Evolutionary conservation across 768 basidiomycete genomes (phyloP), one percentile per base, ranked within the genome.

Genomic region (Daedaleopsis nitida): DNA sequence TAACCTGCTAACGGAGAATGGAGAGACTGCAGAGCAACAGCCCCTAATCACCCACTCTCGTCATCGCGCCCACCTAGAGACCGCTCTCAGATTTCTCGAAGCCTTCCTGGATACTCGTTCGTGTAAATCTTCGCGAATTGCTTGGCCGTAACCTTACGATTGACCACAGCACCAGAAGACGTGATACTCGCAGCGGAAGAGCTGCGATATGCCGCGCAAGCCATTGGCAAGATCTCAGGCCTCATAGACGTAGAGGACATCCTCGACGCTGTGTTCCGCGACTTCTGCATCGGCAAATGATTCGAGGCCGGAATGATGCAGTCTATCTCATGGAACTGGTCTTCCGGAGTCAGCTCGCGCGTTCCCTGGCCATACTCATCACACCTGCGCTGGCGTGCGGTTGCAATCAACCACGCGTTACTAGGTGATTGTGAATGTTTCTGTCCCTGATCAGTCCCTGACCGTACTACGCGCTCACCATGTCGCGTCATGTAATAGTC

Each of bases 261-360:
- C 9, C 73, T 96, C 21, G 92, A 94, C 59, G 83, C 83, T 19
- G 82, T 96, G 24, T 96, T 96, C 70, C 79, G 81, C 37, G 89
- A 91, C 53, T 96, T 96, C 73, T 96, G 94, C 69, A 92, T 96
- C 54, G 94, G 94, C 39, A 93, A 95, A 76, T 92, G 39, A 42
- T 5, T 32, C 27, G 27, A 32, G 27, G 27, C 27, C 7, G 7
- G 27, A 32, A 32, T 32, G 27, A 32, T 32, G 27, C 27, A 32
- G 7, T 7, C 4, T 32, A 3, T 32, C 27, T 32, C 27, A 7
- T 32, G 27, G 27, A 32, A 3, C 27, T 32, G 27, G 27, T 32
- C 3, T n/a, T n/a, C n/a, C n/a, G n/a, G n/a, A n/a, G n/a, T n/a
- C n/a, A n/a, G n/a, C n/a, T n/a, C n/a, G n/a, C n/a, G n/a, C n/a